Base-by-base conservation (phyloP, 495 filamentous ascomycete genomes). In the Podospora comata region DNA sequence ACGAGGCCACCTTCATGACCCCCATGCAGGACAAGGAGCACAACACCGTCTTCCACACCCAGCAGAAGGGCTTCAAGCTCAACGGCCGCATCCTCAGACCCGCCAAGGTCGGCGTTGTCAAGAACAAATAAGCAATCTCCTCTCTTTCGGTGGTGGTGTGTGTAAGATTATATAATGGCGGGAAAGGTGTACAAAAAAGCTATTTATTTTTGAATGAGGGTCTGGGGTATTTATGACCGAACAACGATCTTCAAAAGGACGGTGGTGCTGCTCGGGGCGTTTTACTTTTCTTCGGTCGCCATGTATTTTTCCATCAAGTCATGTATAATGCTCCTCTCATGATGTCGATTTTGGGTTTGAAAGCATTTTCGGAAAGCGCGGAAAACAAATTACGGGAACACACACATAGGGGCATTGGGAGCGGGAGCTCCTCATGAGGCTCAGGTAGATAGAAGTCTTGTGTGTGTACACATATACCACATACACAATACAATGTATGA, bases 1-100 rank as follows among this genome's bases (percentile, higher is more conserved):
- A 98, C 79, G 95, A 99, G 84, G 95, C 95, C 57, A 93, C 90
- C 32, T 99, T 98, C 83, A 91, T 93, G 89, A 86, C 92, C 13
- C 91, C 91, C 67, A 86, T 91, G 81, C 83, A 86, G 30, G 91
- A 83, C 63, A 93, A 94, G 85, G 92, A 97, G 80, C 86, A 97
- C 73, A 93, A 93, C 74, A 90, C 87, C 57, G 91, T 97, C 68
- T 94, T 98, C 81, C 88, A 90, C 77, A 91, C 91, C 34, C 93
- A 97, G 86, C 91, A 92, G 84, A 98, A 97, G 84, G 95, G 95
- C 56, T 99, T 95, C 81, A 83, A 84, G 73, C 84, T 97, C 63
- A 97, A 99, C 78, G 95, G 95, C 67, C 83, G 95, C 72, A 85
- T 97, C 61, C 80, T 99, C 68, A 87, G 95, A 82, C 91, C 94